Percentiles rank a stretch among this genome's conserved stretches.
Evolutionary conservation across 495 filamentous ascomycete genomes (phyloP).

Genomic region (Penicillium samsonianum): DNA sequence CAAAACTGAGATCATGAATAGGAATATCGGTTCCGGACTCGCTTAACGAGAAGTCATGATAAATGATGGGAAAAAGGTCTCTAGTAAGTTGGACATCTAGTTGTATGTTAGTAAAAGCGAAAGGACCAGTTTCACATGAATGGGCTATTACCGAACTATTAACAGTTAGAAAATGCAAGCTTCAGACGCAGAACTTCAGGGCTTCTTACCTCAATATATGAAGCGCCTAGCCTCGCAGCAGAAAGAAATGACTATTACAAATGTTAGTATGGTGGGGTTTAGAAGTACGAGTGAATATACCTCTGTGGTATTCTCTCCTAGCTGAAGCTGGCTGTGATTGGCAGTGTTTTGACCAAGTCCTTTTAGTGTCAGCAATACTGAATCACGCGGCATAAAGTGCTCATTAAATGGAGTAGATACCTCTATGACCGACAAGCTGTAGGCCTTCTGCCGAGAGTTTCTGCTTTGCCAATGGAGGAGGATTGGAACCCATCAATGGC

Average conservation of each 20-base stretch:
- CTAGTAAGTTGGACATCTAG: conserved; percentile 45
- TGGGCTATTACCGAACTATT: conserved; percentile 11
- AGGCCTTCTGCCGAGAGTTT: neutral
- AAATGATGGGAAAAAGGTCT: conserved; percentile 42
- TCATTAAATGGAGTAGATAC: neutral
- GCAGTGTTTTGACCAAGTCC: conserved; percentile 30
- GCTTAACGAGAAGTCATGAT: conserved; percentile 42
- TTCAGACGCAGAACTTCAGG: neutral
- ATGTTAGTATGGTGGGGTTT: neutral
- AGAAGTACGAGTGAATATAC: conserved; percentile 9
- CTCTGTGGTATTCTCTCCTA: conserved; percentile 42
- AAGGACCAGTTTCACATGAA: neutral
- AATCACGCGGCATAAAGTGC: neutral
- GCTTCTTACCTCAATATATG: conserved; percentile 38
- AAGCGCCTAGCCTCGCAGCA: conserved; percentile 34
- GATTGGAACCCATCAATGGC: conserved; percentile 2
- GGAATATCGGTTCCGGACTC: conserved; percentile 44
- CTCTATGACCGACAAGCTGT: conserved; percentile 36
- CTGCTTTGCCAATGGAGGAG: neutral
- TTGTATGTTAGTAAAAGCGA: conserved; percentile 11
- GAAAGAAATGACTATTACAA: conserved; percentile 32
- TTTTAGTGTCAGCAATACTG: neutral
- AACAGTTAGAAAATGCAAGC: neutral
- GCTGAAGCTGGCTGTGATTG: conserved; percentile 32
- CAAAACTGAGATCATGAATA: conserved; percentile 37